Conservation (phyloP, 805 yeast species). For the Lachancea dasiensis region DNA sequence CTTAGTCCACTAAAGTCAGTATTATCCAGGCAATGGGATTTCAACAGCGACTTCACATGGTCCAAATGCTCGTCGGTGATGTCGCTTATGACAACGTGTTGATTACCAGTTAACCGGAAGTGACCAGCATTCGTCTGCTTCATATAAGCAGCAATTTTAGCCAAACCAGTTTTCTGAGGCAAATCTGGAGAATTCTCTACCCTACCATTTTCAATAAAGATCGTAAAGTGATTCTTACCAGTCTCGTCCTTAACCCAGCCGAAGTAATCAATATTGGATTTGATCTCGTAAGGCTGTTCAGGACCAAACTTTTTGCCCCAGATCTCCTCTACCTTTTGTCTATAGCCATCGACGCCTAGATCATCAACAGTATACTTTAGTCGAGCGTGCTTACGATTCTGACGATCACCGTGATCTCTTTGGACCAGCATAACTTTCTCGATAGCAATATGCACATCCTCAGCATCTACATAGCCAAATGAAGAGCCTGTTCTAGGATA, state of each 20-base stretch:
- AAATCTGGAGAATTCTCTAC: constrained; percentile 86
- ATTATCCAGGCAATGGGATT: constrained; percentile 76
- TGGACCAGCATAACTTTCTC: constrained; percentile 92
- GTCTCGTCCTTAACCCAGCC: constrained; percentile 90
- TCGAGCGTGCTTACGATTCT: constrained; percentile 95
- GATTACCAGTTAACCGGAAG: constrained; percentile 93
- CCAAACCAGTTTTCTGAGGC: constrained; percentile 85
- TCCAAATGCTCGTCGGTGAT: constrained; percentile 64
- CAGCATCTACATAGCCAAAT: constrained; percentile 68
- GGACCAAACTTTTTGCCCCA: constrained; percentile 72
- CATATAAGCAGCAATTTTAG: constrained; percentile 68
- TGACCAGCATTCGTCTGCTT: constrained; percentile 60
- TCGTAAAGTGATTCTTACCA: constrained; percentile 83
- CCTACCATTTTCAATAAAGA: constrained; percentile 94
- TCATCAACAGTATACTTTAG: constrained; percentile 95
- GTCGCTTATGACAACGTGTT: constrained; percentile 75
- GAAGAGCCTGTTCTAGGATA: constrained; percentile 91
- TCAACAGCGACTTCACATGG: constrained; percentile 55
- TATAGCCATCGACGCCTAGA: constrained; percentile 81
- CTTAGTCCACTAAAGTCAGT: constrained; percentile 77
- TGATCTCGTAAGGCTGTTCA: constrained; percentile 67
- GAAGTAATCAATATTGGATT: constrained; percentile 82
- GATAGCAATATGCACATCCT: constrained; percentile 68
- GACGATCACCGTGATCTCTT: constrained; percentile 91
- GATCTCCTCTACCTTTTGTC: constrained; percentile 71